Evolutionary conservation across 768 basidiomycete genomes (phyloP), one percentile per base, ranked within the genome.

Genomic region (Chiua virens): DNA sequence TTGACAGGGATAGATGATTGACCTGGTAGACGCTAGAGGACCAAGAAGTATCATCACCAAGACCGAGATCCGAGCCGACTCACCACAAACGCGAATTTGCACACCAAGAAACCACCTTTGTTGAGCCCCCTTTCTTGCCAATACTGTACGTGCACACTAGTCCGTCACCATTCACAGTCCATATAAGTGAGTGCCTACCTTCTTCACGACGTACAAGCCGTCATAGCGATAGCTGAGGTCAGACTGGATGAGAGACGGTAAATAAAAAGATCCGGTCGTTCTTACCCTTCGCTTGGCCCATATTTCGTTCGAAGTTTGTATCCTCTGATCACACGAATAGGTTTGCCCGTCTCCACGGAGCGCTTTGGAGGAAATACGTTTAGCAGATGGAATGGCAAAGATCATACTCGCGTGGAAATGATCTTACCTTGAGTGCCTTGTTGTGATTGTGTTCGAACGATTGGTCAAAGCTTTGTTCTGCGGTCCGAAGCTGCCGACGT

Each of bases 301-400:
- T 84, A 96, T 20, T 73, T 73, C 0, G 89, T 89, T 25, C 70
- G 67, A 25, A 85, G 68, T 35, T 70, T 68, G 77, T 70, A 95
- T 1, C 93, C 94, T 22, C 94, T 80, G 49, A 96, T 85, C 3
- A 97, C 93, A 17, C 94, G 79, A 27, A 97, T 77, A 15, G 92
- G 92, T 55, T 87, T 88, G 53, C 78, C 80, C 0, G 87, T 90
- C 61, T 94, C 82, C n/a, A 76, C 80, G 2, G 92, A 94, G 51
- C 68, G 73, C 91, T 93, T 54, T 9, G 28, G 4, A 34, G 30
- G 14, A 28, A 38, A 6, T 37, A 20, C 8, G 21, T 38, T 57
- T 34, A 56, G 36, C 14, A 11, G 30, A 45, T 3, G 13, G 7
- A 5, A 30, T 14, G 30, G 10, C 30, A 30, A 30, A 11, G 25